Evolutionary conservation across 1,284 basidiomycete genomes (phyloP), one percentile per base, ranked within the genome.

Genomic region (Coriolopsis trogii): DNA sequence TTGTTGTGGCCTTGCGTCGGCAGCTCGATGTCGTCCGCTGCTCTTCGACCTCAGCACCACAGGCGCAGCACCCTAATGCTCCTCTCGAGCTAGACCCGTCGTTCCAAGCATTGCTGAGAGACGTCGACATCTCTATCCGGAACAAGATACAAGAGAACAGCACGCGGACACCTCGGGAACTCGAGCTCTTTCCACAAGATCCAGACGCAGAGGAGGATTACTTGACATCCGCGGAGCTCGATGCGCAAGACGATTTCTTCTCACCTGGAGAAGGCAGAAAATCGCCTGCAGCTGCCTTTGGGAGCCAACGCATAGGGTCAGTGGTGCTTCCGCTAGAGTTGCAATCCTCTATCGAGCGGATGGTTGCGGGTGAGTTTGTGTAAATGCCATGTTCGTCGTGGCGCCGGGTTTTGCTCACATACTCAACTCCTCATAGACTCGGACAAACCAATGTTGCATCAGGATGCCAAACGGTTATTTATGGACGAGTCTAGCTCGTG

Each of bases 221-320:
- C 45, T 41, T 64, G 49, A 59, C 60, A 6, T 51, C 59, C 24
- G 67, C 66, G 31, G 68, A 67, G 57, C 51, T 59, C 47, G 59
- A 46, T 21, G 41, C 48, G 21, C 53, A 67, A 18, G 67, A 64
- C 41, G 66, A 67, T 16, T 69, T 69, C 6, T 66, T 70, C 16
- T 68, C 71, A 28, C 63, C 59, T 12, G 66, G 71, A 46, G 74
- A 76, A 45, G 73, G 79, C 38, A 72, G 89, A 50, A 88, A 89
- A 63, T 92, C 90, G 20, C 90, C 92, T 43, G 91, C 92, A 24
- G 89, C 91, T 18, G 70, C 76, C 12, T 88, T 91, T 67, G 93
- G 92, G 15, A 88, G 87, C 58, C 79, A 84, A 56, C 70, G 77
- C 25, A 77, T 92, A 44, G 89, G 90, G 7, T 72, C 83, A 48